Base-by-base conservation (phyloP, 257 asterid species). In the Scutellaria galericulata region DNA sequence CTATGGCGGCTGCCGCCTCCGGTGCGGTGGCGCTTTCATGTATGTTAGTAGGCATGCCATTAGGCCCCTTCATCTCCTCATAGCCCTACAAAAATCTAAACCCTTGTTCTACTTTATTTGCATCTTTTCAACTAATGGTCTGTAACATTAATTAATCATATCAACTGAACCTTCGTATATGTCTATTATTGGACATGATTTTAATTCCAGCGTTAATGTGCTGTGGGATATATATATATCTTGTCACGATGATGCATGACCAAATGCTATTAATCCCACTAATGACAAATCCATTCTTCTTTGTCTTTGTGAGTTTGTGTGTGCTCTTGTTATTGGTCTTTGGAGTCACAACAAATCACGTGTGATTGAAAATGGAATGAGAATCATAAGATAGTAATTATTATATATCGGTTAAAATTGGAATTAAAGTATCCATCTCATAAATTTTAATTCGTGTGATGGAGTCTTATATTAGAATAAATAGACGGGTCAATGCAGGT, bases 61-160 rank as follows among this genome's bases (percentile, higher is more conserved):
- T 66, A 35, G 77, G 79, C 11, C 81, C 84, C 37, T 58, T 56
- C 50, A 18, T 69, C 74, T 74, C 83, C 85, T 73, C 67, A 27
- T 57, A 12, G 44, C 77, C 86, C 79, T 44, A 80, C 87, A 80
- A 62, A 78, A 44, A 72, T 80, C 77, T 35, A 48, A 58, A 55
- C 77, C 45, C 52, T 70, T 66, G 74, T 66, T 69, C 20, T 42
- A 62, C 27, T 57, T 62, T 48, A 7, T 40, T 62, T 54, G 44
- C 51, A 62, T 75, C 56, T 41, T 22, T 58, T 70, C 41, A 27
- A 47, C 22, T 53, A 14, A 48, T 35, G 27, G 18, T 66, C 12
- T 70, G 6, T 70, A 27, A 56, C 67, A 62, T 20, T 78, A 42
- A 22, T 64, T 64, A 10, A 31, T 31, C 37, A 0, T 27, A 4